Base-by-base conservation (phyloP, 108 stramenopile species). In the Pelagomonas calceolata region DNA sequence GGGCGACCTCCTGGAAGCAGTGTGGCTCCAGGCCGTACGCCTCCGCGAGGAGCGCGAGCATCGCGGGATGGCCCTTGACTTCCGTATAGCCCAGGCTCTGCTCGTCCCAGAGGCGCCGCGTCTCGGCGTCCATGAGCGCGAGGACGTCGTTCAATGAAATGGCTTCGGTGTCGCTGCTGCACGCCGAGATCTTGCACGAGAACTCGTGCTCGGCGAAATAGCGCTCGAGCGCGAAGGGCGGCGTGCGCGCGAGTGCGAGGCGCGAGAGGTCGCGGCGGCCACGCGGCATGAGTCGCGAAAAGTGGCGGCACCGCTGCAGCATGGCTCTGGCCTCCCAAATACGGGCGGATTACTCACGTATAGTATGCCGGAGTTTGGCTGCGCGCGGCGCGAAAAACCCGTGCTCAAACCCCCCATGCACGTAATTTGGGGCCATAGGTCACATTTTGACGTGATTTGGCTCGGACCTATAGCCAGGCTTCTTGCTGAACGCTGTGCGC, bases 141-240 rank as follows among this genome's bases (percentile, higher is more conserved):
- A 68, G 18, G 15, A 35, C 29, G 17, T 68, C 68, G 30, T 14
- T 5, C 33, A 68, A 29, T 36, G 26, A 29, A 4, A 68, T 7
- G 68, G 36, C 37, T 29, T 68, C 68, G 33, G 36, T 37, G 15
- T 68, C 73, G 17, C 65, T 66, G 63, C 66, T 67, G 32, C 73
- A 67, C 14, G 67, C 26, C 66, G 66, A 10, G 39, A 67, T 36
- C 43, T 33, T 66, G 26, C 66, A 31, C 12, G 73, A 73, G 51
- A 73, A 73, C 66, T 73, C 73, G 39, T 73, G 36, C 37, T 66
- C 26, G 35, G 73, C 73, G 66, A 73, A 73, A 37, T 39, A 73
- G 34, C 45, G 43, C 67, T 73, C 73, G 36, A 73, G 67, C 51
- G 0, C 30, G 32, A 73, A 73, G 44, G 66, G 68, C n/a, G 36